Conservation (phyloP, 2,329 filamentous ascomycete genomes). For the Bipolaris cookei region DNA sequence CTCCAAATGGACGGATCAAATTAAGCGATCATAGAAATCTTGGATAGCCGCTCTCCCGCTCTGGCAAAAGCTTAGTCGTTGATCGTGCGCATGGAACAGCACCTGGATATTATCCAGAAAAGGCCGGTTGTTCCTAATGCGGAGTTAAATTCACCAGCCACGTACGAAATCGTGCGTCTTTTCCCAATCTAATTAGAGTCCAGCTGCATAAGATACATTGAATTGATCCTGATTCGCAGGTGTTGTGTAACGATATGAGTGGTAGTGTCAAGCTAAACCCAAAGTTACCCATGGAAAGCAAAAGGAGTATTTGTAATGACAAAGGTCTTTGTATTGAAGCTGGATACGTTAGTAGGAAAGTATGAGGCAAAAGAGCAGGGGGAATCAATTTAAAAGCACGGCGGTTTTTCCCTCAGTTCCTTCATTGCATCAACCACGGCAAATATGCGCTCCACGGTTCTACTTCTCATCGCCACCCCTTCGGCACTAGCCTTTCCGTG, state of each 20-base stretch:
- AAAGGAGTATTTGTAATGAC: no score
- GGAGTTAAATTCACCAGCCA: neutral
- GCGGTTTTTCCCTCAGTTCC: no score
- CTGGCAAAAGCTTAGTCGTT: constrained; percentile 1
- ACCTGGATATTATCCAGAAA: neutral
- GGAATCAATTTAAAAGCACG: neutral
- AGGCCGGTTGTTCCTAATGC: neutral
- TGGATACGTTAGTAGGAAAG: neutral
- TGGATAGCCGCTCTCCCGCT: constrained; percentile 9
- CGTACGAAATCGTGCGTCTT: neutral
- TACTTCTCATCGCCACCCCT: constrained; percentile 12
- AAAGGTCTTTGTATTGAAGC: no score
- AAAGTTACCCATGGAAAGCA: neutral
- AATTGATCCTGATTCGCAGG: neutral
- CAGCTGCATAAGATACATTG: neutral
- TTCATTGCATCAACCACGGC: neutral
- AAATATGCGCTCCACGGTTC: constrained; percentile 18
- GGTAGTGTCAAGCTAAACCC: neutral
- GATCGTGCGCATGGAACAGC: neutral
- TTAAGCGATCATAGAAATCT: neutral
- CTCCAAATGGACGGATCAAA: neutral
- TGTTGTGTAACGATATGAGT: neutral
- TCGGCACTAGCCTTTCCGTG: constrained; percentile 23
- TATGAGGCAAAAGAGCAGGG: neutral
- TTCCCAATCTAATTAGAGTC: neutral